phyloP scores from a whole-genome alignment of 352 stramenopile genomes.

The Globisporangium radiosum region DNA sequence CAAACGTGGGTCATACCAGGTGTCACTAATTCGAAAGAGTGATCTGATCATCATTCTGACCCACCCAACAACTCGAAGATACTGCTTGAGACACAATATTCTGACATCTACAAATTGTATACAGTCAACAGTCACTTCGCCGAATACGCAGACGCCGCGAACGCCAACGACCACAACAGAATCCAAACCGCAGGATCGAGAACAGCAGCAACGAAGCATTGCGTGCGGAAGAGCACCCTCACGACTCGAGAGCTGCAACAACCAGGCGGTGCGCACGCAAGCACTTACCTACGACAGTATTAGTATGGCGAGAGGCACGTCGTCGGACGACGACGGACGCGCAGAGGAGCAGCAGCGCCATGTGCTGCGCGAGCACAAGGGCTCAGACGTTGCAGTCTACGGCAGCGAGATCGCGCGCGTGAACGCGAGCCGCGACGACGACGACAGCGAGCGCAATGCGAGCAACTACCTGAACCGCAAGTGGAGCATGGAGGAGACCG shows the following conservation, averaged over 20 bases:
- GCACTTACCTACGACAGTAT: neutral
- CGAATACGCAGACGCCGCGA: too few species aligned
- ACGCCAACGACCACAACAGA: too few species aligned
- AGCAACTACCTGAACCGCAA: constrained; percentile 78
- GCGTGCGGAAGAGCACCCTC: too few species aligned
- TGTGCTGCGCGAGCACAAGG: constrained; percentile 59
- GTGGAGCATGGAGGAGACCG: constrained; percentile 79
- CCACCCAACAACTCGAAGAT: too few species aligned
- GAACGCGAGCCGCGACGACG: constrained; percentile 27
- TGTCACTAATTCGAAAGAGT: neutral
- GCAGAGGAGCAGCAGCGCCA: constrained; percentile 43
- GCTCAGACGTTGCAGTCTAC: constrained; percentile 50
- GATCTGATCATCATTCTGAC: too few species aligned
- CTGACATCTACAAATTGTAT: too few species aligned
- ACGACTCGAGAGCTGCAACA: neutral
- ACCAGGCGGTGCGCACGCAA: neutral
- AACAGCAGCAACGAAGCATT: too few species aligned
- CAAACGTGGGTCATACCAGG: too few species aligned
- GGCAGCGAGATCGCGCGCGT: constrained; percentile 42
- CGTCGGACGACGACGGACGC: constrained; percentile 10
- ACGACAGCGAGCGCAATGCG: neutral
- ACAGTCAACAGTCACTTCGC: too few species aligned
- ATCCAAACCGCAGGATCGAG: too few species aligned
- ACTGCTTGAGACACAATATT: too few species aligned
- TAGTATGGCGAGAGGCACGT: neutral